Evolutionary conservation across 768 basidiomycete species (phyloP).

Genomic region (Trametes meyenii): DNA sequence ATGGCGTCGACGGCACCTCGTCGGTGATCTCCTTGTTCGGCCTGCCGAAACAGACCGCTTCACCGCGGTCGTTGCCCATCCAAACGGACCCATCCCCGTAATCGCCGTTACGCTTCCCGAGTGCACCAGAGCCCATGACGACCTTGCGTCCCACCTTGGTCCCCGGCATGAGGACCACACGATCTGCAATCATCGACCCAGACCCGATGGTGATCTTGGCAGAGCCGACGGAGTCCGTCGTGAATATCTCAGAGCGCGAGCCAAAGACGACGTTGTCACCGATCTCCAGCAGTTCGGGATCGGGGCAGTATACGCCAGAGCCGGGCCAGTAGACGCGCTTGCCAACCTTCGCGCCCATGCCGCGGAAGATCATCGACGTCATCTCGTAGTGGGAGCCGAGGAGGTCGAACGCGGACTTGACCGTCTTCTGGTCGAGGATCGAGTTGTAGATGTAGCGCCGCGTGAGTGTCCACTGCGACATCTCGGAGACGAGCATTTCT

Average conservation of each 20-base stretch:
- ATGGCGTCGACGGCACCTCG: conserved; percentile 41
- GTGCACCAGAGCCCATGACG: conserved; percentile 52
- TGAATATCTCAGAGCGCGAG: conserved; percentile 47
- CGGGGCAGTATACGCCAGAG: conserved; percentile 47
- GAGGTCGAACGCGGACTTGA: conserved; percentile 45
- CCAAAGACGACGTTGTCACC: conserved; percentile 55
- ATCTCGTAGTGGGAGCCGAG: conserved; percentile 50
- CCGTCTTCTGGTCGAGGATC: conserved; percentile 40
- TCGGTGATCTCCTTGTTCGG: conserved; percentile 29
- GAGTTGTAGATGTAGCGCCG: conserved; percentile 43
- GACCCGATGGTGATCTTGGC: conserved; percentile 43
- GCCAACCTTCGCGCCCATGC: conserved; percentile 55
- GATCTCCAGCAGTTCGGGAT: conserved; percentile 51
- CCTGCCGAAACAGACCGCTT: conserved; percentile 33
- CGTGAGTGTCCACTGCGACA: conserved; percentile 37
- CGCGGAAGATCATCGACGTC: conserved; percentile 48
- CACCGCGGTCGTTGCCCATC: conserved; percentile 50
- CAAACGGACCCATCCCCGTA: conserved; percentile 50
- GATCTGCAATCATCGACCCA: conserved; percentile 57
- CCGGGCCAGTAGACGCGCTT: conserved; percentile 52
- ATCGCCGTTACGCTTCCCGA: conserved; percentile 43
- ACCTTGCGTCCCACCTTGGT: conserved; percentile 42
- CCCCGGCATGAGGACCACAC: conserved; percentile 49
- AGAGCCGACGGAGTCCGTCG: conserved; percentile 45
- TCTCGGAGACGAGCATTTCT: conserved; percentile 30